phyloP scores from a whole-genome alignment of 2,329 filamentous ascomycete species.

The Emericellopsis cladophorae region DNA sequence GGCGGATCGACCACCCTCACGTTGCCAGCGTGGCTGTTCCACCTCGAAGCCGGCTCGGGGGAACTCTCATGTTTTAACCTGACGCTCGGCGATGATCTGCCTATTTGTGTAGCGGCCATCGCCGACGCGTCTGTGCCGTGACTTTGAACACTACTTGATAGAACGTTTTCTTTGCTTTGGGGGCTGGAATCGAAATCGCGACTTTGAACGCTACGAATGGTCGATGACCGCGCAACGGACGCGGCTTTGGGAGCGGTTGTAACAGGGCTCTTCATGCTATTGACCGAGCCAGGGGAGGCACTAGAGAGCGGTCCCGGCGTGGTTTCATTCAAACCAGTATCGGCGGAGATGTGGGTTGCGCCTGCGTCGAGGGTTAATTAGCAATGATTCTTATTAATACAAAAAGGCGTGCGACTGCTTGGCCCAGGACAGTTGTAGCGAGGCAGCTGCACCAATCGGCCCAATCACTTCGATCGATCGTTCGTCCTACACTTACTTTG shows the following conservation, averaged over 20 bases:
- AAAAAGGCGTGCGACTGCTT: no score
- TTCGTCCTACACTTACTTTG: slow-evolving; percentile 5
- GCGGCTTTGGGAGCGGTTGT: slow-evolving; percentile 12
- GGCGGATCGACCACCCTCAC: slow-evolving; percentile 17
- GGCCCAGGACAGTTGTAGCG: no score
- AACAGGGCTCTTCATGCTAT: slow-evolving; percentile 22
- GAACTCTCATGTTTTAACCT: slow-evolving; percentile 20
- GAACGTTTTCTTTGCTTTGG: slow-evolving; percentile 33
- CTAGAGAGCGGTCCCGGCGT: slow-evolving; percentile 19
- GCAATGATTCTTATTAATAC: no score
- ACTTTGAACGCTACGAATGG: slow-evolving; percentile 45
- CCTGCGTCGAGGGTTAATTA: no score
- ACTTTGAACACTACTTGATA: slow-evolving; percentile 45
- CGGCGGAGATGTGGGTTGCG: no score
- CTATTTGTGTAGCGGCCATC: slow-evolving; percentile 20
- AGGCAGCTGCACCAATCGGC: no score
- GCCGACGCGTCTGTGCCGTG: slow-evolving; percentile 33
- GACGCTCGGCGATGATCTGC: slow-evolving; percentile 18
- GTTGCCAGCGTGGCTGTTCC: slow-evolving; percentile 12
- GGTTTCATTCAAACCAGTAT: slow-evolving; percentile 10
- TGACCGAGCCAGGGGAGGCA: slow-evolving; percentile 24
- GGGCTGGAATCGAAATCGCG: slow-evolving; percentile 36
- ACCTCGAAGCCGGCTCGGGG: slow-evolving; percentile 15
- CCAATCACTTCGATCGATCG: no score
- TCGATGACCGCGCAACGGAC: slow-evolving; percentile 23